These are phyloP conservation scores for Phaseolus coccineus DNA, from an alignment of 331 rosid genomes.

Conservation along the genomic window DNA sequence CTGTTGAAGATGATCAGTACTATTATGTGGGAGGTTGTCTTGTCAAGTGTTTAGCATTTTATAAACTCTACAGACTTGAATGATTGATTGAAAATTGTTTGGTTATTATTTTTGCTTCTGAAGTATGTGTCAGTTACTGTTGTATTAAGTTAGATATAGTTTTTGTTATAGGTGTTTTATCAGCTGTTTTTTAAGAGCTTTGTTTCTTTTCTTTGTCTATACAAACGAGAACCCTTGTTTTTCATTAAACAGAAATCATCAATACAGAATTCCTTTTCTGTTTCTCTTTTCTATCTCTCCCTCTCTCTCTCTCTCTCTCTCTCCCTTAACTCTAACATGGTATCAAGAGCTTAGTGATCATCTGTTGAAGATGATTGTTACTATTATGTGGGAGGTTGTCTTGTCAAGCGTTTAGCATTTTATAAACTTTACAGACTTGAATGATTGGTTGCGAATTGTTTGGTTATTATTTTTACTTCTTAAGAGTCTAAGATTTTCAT, in stretches of 20 bases:
- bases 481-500: slow-evolving; percentile 1
- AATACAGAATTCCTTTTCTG: too few species aligned
- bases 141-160: too few species aligned
- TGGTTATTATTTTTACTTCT: slow-evolving; percentile 15
- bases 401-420: slow-evolving; percentile 20
- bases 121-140: background rate
- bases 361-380: background rate
- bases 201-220: too few species aligned
- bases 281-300: too few species aligned
- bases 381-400: background rate
- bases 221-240: too few species aligned
- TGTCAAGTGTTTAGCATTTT: slow-evolving; percentile 9
- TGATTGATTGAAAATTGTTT: background rate
- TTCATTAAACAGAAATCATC: too few species aligned
- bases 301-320: too few species aligned
- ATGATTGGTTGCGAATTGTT: slow-evolving; percentile 7
- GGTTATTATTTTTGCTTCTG: slow-evolving; percentile 19
- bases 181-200: too few species aligned
- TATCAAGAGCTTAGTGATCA: too few species aligned
- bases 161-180: too few species aligned
- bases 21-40: background rate
- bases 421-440: slow-evolving; percentile 10
- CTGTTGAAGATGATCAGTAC: slow-evolving; percentile 4
- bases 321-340: too few species aligned
- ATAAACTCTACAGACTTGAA: slow-evolving; percentile 17